Base-by-base conservation (phyloP, 1,139 yeast species). In the Candida smagusa region DNA sequence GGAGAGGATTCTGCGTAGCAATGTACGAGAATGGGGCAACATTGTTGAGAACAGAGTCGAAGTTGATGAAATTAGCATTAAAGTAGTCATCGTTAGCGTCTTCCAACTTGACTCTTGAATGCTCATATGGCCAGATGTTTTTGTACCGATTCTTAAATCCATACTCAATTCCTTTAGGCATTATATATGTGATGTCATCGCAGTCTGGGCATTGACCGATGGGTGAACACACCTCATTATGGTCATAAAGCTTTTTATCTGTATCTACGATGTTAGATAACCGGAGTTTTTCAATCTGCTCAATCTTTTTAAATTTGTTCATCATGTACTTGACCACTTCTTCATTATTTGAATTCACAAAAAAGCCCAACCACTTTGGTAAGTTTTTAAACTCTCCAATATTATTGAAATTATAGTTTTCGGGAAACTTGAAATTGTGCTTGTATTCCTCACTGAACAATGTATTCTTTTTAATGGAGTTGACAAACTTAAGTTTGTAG, bases 81-180 rank as follows among this genome's bases (percentile, higher is more conserved):
- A 70, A 66, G 50, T 70, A 70, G 44, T 69, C 74, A 47, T 65
- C 67, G 30, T 42, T 48, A 22, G 50, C 55, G 9, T 43, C 49
- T 24, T 43, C 48, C 19, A 70, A 44, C 41, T 61, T 63, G 6
- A 70, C 75, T 33, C 75, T 47, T 2, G 73, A 65, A 47, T 71
- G 76, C 45, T 71, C 76, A 47, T 66, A 71, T 1, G 74, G 69
- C 65, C 73, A 70, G 13, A 71, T 63, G 44, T 71, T 72, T 33
- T 66, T 68, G 50, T 69, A 71, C 23, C 77, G 48, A 44, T 71
- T 71, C 41, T 70, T 70, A 47, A 56, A 65, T 8, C 75, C 75
- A 44, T 58, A 65, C 40, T 70, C 76, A 30, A 70, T 61, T 1
- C 76, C 76, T 38, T 79, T 77, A 1, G 85, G 81, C 22, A 81